Base-by-base conservation (phyloP, 2,329 filamentous ascomycete species). In the Talaromyces amestolkiae region DNA sequence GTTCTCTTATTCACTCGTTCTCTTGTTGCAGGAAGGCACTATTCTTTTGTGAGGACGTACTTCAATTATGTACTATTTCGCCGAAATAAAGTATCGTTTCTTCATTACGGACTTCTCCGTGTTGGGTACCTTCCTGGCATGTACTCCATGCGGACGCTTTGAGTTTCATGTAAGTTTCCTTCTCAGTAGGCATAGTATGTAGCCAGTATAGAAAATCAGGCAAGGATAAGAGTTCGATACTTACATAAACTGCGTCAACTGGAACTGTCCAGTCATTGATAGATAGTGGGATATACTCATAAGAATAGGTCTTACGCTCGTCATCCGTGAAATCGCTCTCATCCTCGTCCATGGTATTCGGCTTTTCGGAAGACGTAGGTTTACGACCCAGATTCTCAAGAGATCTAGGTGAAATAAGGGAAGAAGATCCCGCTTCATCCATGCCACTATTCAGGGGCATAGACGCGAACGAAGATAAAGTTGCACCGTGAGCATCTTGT, bases 231-330 rank as follows among this genome's bases (percentile, higher is more conserved):
- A 24, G 4, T 22, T 22, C 1, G 10, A 1, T 17, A 65, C 64
- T 65, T 47, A 65, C 64, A 47, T 65, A 65, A 37, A 65, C 64
- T n/a, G 64, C 64, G 15, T 65, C 64, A 19, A 65, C 64, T 13
- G 64, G 64, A 13, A 65, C 64, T 17, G 64, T 65, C 64, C 64
- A 65, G 51, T 65, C 64, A 41, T 65, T 65, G 58, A 65, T 65
- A 24, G 64, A 65, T 2, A 65, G 37, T 7, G 64, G 64, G 22
- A 65, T 65, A 49, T 65, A 65, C 58, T 65, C 64, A 27, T 65
- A 65, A 33, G 64, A 65, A 43, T 61, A 65, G 6, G 59, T 65
- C 31, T 43, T 65, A 43, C 59, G 58, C n/a, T 62, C 64, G 3
- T 65, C 63, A 7, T 65, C 58, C n/a, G 47, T 47, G 5, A 33